A percentile compares a stretch with the other conserved stretches of the same genome.
These are phyloP conservation scores for Caryopteris hybrid DNA, from an alignment of 305 asterid species.

Conservation along the genomic window DNA sequence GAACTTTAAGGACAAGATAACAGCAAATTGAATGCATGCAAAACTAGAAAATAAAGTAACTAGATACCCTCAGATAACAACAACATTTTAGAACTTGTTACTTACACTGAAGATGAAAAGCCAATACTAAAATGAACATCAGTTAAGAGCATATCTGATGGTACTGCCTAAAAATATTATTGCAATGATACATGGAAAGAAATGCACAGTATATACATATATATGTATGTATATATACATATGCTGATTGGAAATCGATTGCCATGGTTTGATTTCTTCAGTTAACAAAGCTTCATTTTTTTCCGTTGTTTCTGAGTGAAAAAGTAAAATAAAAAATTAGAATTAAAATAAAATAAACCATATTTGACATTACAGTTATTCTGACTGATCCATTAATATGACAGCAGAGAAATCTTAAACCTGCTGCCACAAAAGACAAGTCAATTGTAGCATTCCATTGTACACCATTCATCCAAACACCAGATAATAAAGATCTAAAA, in stretches of 20 bases:
- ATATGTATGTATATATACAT: no score
- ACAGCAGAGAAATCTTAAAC: neutral
- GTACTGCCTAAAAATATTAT: neutral
- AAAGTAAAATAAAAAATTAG: no score
- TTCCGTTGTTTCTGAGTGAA: neutral
- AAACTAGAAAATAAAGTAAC: neutral
- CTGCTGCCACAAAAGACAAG: neutral
- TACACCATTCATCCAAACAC: neutral
- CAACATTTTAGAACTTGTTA: neutral
- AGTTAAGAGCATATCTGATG: neutral
- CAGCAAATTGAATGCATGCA: neutral
- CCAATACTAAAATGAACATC: neutral
- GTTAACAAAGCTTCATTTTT: neutral
- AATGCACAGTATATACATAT: neutral
- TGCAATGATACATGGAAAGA: neutral
- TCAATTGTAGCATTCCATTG: neutral
- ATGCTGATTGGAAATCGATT: neutral
- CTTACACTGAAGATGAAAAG: neutral
- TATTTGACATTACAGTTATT: neutral
- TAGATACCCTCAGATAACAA: neutral
- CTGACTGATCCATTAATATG: neutral
- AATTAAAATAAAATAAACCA: no score
- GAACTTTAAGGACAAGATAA: neutral
- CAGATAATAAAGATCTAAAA: neutral
- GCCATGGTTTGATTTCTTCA: neutral